A percentile compares a stretch with the other conserved stretches of the same genome.
Evolutionary conservation across 805 yeast genomes (phyloP).

Genomic region (Candida palmyrensis): DNA sequence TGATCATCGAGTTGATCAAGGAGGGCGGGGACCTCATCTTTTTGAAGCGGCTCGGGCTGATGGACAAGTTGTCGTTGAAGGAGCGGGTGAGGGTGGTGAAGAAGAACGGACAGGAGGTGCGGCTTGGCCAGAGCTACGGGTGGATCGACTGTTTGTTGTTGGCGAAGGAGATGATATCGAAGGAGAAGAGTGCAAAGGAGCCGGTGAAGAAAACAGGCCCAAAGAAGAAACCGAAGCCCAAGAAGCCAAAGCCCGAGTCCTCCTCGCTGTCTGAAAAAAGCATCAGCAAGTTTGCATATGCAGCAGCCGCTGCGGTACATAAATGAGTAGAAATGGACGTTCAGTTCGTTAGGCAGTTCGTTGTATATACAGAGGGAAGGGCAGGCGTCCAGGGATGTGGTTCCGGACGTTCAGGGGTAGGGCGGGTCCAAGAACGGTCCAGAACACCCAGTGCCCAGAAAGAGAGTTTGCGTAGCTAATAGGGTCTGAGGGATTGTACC

Average conservation of each 20-base stretch:
- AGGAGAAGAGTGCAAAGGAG: conserved; percentile 11
- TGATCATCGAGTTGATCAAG: conserved; percentile 57
- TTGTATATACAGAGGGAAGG: no score
- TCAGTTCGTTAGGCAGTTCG: no score
- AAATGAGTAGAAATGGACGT: conserved; percentile 9
- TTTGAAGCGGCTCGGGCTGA: conserved; percentile 33
- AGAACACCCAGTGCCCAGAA: no score
- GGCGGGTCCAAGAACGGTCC: no score
- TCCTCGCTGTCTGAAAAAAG: conserved; percentile 7
- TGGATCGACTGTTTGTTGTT: conserved; percentile 71
- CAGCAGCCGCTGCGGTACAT: conserved; percentile 44
- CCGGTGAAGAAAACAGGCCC: conserved; percentile 10
- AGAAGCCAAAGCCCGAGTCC: conserved; percentile 4
- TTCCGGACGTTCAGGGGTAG: no score
- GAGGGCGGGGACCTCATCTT: conserved; percentile 53
- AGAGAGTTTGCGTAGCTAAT: no score
- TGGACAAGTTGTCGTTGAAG: conserved; percentile 25
- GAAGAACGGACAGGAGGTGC: conserved; percentile 27
- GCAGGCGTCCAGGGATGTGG: no score
- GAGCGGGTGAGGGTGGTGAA: conserved; percentile 25
- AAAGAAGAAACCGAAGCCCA: conserved; percentile 5
- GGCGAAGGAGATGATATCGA: conserved; percentile 50
- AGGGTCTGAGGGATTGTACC: no score
- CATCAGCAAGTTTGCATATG: conserved; percentile 35
- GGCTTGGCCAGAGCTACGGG: conserved; percentile 43